A percentile compares a stretch with the other conserved stretches of the same genome.
Conservation (phyloP, 805 yeast genomes). For the Candida arabinofermentans region DNA sequence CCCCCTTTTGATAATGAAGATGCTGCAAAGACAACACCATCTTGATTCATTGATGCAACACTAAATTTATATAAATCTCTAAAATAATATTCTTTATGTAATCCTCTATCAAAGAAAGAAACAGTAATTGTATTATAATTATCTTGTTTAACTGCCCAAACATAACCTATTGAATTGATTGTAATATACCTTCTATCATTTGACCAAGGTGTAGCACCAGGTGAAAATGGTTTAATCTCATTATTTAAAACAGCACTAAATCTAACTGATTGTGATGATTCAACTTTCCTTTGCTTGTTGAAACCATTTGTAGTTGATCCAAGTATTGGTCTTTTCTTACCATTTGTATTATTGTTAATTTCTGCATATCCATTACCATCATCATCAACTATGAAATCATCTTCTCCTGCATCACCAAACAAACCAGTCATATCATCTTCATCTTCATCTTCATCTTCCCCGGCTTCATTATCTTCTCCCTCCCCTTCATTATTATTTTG, state of each 20-base stretch:
- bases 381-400: constrained; percentile 60
- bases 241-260: constrained; percentile 17
- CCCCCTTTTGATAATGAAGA: constrained; percentile 10
- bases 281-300: constrained; percentile 7
- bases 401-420: constrained; percentile 39
- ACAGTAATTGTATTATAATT: constrained; percentile 72
- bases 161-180: constrained; percentile 78
- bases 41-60: constrained; percentile 65
- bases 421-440: constrained; percentile 32
- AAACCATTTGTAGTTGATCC: constrained; percentile 4
- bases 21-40: constrained; percentile 62
- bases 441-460: constrained; percentile 13
- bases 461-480: constrained; percentile 14
- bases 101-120: constrained; percentile 75
- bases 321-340: neutral
- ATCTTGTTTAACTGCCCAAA: constrained; percentile 67
- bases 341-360: constrained; percentile 12
- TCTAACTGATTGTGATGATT: neutral
- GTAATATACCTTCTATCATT: constrained; percentile 69
- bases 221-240: constrained; percentile 65
- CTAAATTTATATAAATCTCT: constrained; percentile 71
- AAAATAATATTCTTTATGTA: constrained; percentile 79
- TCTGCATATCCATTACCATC: constrained; percentile 43
- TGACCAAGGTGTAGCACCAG: constrained; percentile 85
- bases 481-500: constrained; percentile 11